phyloP scores from a whole-genome alignment of 2,329 filamentous ascomycete genomes.

The Shiraia sp. region DNA sequence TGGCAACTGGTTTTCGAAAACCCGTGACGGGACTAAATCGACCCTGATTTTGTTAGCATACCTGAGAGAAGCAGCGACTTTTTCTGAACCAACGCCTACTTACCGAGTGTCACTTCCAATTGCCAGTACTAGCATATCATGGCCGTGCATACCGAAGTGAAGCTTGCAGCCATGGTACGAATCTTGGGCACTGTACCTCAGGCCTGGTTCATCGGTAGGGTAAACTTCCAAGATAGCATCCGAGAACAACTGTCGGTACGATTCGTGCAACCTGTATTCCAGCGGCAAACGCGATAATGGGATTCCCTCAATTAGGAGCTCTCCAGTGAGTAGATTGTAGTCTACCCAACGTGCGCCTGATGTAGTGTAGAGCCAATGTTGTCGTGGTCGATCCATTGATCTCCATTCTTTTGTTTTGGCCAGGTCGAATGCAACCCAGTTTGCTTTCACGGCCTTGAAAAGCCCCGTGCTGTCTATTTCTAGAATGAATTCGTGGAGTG shows the following conservation, averaged over 20 bases:
- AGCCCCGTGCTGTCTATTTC: constrained; percentile 10
- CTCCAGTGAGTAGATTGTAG: constrained; percentile 57
- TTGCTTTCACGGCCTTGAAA: constrained; percentile 15
- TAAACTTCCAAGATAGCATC: constrained; percentile 49
- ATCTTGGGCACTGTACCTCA: constrained; percentile 48
- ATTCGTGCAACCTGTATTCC: constrained; percentile 47
- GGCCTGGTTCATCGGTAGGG: constrained; percentile 44
- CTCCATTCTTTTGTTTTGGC: constrained; percentile 8
- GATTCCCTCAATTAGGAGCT: constrained; percentile 57
- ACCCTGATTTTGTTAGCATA: constrained; percentile 7
- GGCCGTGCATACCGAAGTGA: constrained; percentile 39
- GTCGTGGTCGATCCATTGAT: constrained; percentile 2
- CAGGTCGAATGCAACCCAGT: constrained; percentile 26
- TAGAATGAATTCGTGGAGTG: constrained; percentile 8
- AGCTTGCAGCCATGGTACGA: constrained; percentile 28
- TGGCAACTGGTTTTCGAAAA: constrained; percentile 41
- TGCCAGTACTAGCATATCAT: constrained; percentile 30
- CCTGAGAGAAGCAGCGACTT: no score
- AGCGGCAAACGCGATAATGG: constrained; percentile 54
- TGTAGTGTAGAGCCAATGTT: constrained; percentile 41
- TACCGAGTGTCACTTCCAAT: constrained; percentile 2
- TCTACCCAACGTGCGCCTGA: constrained; percentile 28
- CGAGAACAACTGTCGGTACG: constrained; percentile 53
- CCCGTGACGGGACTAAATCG: constrained; percentile 41
- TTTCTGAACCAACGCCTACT: background rate